phyloP scores from a whole-genome alignment of 2,329 filamentous ascomycete species.

The Chalara sp. region DNA sequence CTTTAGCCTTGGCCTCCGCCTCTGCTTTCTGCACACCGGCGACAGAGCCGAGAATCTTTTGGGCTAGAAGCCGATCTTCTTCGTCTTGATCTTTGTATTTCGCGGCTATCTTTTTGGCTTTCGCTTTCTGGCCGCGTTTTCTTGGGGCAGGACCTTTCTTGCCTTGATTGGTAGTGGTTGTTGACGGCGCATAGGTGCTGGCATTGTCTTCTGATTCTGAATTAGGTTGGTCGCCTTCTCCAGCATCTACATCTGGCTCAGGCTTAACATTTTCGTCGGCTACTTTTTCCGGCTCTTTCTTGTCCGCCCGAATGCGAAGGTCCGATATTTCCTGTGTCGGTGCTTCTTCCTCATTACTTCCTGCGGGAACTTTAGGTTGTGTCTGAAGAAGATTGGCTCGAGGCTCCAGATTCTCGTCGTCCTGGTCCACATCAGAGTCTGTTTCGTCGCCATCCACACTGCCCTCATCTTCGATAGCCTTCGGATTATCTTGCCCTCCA shows the following conservation, averaged over 20 bases:
- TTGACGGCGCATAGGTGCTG: constrained; percentile 6
- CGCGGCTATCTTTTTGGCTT: constrained; percentile 77
- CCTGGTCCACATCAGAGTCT: constrained; percentile 19
- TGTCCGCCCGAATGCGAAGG: constrained; percentile 7
- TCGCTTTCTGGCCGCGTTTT: constrained; percentile 72
- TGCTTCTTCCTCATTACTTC: constrained; percentile 16
- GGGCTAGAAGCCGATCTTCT: constrained; percentile 78
- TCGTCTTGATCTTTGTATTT: constrained; percentile 96
- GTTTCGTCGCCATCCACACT: constrained; percentile 13
- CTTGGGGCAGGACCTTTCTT: constrained; percentile 38
- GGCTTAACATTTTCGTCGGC: background rate
- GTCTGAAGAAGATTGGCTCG: constrained; percentile 15
- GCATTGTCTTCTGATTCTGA: constrained; percentile 18
- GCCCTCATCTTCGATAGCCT: constrained; percentile 9
- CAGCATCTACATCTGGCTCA: constrained; percentile 2
- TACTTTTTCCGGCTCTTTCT: constrained; percentile 11
- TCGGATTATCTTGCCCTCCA: background rate
- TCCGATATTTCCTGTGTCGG: constrained; percentile 17
- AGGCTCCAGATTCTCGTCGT: constrained; percentile 23
- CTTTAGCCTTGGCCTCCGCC: constrained; percentile 62
- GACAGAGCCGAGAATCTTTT: constrained; percentile 77
- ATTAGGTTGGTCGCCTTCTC: constrained; percentile 31
- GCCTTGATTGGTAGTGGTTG: constrained; percentile 17
- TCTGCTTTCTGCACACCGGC: constrained; percentile 60
- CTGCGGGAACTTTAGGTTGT: constrained; percentile 12